Evolutionary conservation across 2,329 filamentous ascomycete species (phyloP).

Genomic region (Colletotrichum liaoningense): DNA sequence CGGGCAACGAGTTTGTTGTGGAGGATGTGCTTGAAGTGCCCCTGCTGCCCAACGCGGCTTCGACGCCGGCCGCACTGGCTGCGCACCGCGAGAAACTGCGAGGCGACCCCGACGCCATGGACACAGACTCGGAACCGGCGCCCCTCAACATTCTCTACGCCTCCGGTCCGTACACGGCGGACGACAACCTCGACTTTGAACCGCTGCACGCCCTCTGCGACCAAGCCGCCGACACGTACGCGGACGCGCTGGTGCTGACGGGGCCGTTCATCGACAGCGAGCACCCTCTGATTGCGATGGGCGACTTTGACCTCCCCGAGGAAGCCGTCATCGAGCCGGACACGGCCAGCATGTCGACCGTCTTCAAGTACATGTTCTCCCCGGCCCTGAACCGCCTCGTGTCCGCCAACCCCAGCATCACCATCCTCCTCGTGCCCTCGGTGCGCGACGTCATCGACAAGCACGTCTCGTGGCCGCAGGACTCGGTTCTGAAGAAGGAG

Average conservation of each 20-base stretch:
- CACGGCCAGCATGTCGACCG: constrained; percentile 80
- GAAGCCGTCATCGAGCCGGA: constrained; percentile 78
- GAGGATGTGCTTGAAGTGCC: constrained; percentile 81
- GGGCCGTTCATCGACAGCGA: constrained; percentile 94
- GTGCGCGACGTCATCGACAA: constrained; percentile 84
- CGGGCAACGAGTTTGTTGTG: constrained; percentile 85
- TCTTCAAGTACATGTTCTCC: constrained; percentile 86
- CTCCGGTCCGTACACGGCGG: constrained; percentile 90
- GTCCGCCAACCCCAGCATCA: constrained; percentile 77
- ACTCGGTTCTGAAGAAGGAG: constrained; percentile 73
- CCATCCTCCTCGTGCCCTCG: constrained; percentile 85
- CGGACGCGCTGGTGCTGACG: constrained; percentile 82
- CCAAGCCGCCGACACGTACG: constrained; percentile 78
- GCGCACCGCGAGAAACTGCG: constrained; percentile 76
- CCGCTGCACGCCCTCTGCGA: constrained; percentile 85
- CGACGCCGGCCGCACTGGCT: constrained; percentile 73
- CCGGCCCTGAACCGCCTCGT: constrained; percentile 78
- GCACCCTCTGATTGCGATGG: constrained; percentile 85
- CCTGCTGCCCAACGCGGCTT: constrained; percentile 79
- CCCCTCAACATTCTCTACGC: constrained; percentile 84
- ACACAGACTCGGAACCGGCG: constrained; percentile 62
- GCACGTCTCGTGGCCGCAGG: constrained; percentile 86
- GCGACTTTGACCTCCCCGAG: constrained; percentile 82
- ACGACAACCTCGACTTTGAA: constrained; percentile 92
- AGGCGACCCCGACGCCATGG: constrained; percentile 72